phyloP scores from a whole-genome alignment of 768 basidiomycete genomes.

The Boletus huronensis region DNA sequence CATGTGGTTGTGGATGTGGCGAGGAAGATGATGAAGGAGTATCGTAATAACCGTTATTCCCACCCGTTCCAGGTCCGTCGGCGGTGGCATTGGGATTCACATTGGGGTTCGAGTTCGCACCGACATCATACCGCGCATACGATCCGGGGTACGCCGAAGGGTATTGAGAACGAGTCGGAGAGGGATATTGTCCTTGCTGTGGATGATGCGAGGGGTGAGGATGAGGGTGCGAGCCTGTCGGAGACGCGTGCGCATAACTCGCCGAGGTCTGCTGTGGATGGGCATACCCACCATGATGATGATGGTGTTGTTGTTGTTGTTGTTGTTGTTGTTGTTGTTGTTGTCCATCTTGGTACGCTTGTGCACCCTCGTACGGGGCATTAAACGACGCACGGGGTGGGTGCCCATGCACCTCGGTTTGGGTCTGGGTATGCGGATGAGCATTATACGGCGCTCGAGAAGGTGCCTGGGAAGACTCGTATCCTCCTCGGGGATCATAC shows the following conservation, averaged over 20 bases:
- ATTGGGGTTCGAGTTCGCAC: slow-evolving; percentile 22
- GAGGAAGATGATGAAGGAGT: slow-evolving; percentile 20
- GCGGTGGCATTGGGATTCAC: slow-evolving; percentile 5
- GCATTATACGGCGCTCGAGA: slow-evolving; percentile 19
- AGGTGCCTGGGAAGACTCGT: slow-evolving; percentile 24
- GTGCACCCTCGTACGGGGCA: slow-evolving; percentile 25
- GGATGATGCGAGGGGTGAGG: slow-evolving; percentile 22
- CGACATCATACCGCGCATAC: slow-evolving; percentile 28
- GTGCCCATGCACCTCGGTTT: slow-evolving; percentile 20
- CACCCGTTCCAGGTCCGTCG: slow-evolving; percentile 10
- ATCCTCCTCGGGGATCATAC: slow-evolving; percentile 24
- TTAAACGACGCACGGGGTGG: slow-evolving; percentile 20
- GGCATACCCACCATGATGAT: slow-evolving; percentile 19
- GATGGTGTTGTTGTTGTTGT: slow-evolving; percentile 14
- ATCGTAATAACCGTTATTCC: slow-evolving; percentile 26
- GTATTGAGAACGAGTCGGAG: slow-evolving; percentile 27
- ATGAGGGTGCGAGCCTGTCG: slow-evolving; percentile 22
- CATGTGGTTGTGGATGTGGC: slow-evolving; percentile 18
- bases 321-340: slow-evolving; percentile 19
- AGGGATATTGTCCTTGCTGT: slow-evolving; percentile 25
- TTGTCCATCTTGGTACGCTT: slow-evolving; percentile 27
- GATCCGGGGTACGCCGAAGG: slow-evolving; percentile 26
- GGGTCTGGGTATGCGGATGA: slow-evolving; percentile 16
- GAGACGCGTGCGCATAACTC: slow-evolving; percentile 16
- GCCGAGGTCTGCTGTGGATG: slow-evolving; percentile 21